phyloP scores from a whole-genome alignment of 2,329 filamentous ascomycete genomes.

The Epichloe sibirici region DNA sequence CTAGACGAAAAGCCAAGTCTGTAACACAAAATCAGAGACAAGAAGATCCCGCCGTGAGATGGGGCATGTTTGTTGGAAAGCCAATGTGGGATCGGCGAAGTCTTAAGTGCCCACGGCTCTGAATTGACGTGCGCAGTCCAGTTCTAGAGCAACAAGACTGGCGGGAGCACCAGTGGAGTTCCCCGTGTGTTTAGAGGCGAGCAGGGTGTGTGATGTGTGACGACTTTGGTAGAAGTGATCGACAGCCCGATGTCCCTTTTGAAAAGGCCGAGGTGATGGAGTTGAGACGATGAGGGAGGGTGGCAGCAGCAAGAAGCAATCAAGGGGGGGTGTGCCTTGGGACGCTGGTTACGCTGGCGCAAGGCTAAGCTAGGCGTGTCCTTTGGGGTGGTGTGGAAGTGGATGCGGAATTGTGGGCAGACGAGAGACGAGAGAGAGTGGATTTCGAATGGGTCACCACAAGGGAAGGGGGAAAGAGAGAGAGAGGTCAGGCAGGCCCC shows the following conservation, averaged over 20 bases:
- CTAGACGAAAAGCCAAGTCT: slow-evolving; percentile 32
- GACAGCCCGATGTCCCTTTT: slow-evolving; percentile 40
- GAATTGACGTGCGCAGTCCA: slow-evolving; percentile 28
- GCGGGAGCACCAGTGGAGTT: slow-evolving; percentile 26
- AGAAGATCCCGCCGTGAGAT: slow-evolving; percentile 24
- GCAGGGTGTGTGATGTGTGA: slow-evolving; percentile 39
- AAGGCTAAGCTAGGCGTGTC: slow-evolving; percentile 7
- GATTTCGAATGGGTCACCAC: neutral
- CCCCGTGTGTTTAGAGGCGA: slow-evolving; percentile 17
- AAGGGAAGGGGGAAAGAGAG: neutral
- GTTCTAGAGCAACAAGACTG: slow-evolving; percentile 25
- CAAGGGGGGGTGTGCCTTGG: slow-evolving; percentile 9
- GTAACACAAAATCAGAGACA: slow-evolving; percentile 28
- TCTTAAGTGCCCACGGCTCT: slow-evolving; percentile 39
- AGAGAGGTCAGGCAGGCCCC: neutral
- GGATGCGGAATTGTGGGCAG: neutral
- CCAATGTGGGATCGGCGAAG: slow-evolving; percentile 44
- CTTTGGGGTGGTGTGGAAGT: neutral
- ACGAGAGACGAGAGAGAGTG: neutral
- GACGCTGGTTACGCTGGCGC: neutral
- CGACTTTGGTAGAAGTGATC: slow-evolving; percentile 41
- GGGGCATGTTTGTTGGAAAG: slow-evolving; percentile 18
- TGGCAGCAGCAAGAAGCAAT: slow-evolving; percentile 22
- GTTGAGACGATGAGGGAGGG: slow-evolving; percentile 31
- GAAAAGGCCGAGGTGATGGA: slow-evolving; percentile 33